phyloP scores from a whole-genome alignment of 768 basidiomycete genomes.

The Dioszegia crocea region DNA sequence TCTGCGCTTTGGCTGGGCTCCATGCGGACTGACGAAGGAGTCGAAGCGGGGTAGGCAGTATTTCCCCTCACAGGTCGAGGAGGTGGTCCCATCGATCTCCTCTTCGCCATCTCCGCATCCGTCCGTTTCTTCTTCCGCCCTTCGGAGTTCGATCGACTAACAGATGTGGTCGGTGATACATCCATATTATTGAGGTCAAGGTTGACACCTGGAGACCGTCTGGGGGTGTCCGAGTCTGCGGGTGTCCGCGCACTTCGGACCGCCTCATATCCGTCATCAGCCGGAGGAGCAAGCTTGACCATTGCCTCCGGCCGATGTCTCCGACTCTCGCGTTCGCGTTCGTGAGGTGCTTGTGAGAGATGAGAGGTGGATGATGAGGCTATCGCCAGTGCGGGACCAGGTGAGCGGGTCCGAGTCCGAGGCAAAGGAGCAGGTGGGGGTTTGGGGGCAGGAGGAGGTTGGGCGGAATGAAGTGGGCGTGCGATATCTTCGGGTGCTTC shows the following conservation, averaged over 20 bases:
- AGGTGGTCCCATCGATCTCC: conserved; percentile 13
- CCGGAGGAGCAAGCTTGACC: conserved; percentile 38
- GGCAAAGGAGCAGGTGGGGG: conserved; percentile 13
- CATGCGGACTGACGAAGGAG: conserved; percentile 26
- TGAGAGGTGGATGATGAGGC: no score
- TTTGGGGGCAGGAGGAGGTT: conserved; percentile 31
- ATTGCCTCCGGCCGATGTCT: conserved; percentile 19
- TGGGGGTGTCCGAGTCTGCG: not conserved
- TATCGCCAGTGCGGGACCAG: no score
- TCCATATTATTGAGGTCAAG: not conserved
- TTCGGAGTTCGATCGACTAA: conserved; percentile 7
- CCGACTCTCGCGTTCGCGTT: not conserved
- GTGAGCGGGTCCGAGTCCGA: conserved; percentile 12
- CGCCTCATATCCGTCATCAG: conserved; percentile 16
- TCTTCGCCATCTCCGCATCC: conserved; percentile 2
- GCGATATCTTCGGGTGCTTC: conserved; percentile 13
- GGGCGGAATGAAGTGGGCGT: conserved; percentile 3
- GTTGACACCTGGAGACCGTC: not conserved
- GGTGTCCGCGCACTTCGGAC: not conserved
- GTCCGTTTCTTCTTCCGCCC: not conserved
- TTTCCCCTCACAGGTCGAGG: conserved; percentile 13
- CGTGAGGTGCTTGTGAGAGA: conserved; percentile 18
- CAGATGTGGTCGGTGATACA: not conserved
- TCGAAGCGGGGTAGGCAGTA: conserved; percentile 1
- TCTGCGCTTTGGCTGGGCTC: conserved; percentile 23